Evolutionary conservation across 169 alveolate species (phyloP), one percentile per base, ranked within the genome.

Genomic region (Hepatocystis sp.): DNA sequence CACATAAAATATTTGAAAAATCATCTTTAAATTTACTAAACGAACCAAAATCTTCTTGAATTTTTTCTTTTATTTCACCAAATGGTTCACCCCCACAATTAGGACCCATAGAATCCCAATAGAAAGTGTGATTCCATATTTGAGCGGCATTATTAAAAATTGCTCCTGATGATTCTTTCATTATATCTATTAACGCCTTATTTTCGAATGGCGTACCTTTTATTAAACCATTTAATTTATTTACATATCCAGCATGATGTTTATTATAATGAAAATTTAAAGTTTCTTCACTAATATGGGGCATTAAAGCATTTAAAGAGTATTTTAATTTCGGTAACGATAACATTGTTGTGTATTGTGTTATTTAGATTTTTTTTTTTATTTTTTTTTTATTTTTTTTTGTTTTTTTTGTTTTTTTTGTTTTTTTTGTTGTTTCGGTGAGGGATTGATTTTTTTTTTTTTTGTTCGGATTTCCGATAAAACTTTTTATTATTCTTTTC

Each of bases 101-200:
- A 23, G 99, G 98, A 51, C 96, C 95, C 95, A 97, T 93, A 81
- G 97, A 94, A 67, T 86, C 94, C 98, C 98, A 96, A 88, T 94
- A 97, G 93, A 97, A 97, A 49, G 97, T 93, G 89, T 98, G 99
- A 84, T 98, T 98, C 95, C 97, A 96, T 36, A 92, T 85, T 84
- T 97, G 97, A 4, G 97, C 97, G 10, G 98, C 98, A 65, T 94
- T 95, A 91, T 95, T 94, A 92, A 91, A 95, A 10, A 95, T 92
- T 15, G 97, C 96, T 0, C 96, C 97, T 30, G 93, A 15, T 42
- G 91, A 86, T 32, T 85, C 90, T 85, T 85, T 93, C 28, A 94
- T 53, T 23, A 94, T 92, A 52, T 90, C 95, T 91, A 85, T 32
- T 58, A 76, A 85, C 88, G 92, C 53, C 84, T 91, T 84, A 25